Evolutionary conservation across 768 basidiomycete species (phyloP).

Genomic region (Auricularia sp.): DNA sequence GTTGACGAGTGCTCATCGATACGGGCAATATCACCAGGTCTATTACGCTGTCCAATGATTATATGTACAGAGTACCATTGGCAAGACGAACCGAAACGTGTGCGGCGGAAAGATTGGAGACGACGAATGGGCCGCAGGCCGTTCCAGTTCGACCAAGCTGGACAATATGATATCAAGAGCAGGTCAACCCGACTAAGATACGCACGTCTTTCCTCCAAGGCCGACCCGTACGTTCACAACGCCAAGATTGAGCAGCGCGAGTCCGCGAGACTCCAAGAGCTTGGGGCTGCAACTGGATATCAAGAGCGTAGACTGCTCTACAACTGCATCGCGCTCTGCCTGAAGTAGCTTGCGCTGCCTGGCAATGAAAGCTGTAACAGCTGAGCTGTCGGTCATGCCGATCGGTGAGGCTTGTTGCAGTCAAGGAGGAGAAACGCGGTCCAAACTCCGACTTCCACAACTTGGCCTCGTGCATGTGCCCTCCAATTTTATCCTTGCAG

Average conservation of each 20-base stretch:
- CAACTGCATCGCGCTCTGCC: slow-evolving; percentile 74
- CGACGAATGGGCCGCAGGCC: slow-evolving; percentile 70
- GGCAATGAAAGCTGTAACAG: slow-evolving; percentile 38
- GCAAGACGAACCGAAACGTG: slow-evolving; percentile 51
- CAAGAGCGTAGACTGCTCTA: slow-evolving; percentile 66
- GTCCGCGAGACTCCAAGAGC: slow-evolving; percentile 78
- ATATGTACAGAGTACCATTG: background rate
- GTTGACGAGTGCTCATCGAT: slow-evolving; percentile 59
- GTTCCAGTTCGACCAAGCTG: slow-evolving; percentile 79
- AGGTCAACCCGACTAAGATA: slow-evolving; percentile 7
- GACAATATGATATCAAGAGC: slow-evolving; percentile 12
- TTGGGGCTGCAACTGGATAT: slow-evolving; percentile 75
- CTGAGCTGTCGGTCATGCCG: too few species aligned
- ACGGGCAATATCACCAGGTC: slow-evolving; percentile 81
- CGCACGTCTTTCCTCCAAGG: slow-evolving; percentile 85
- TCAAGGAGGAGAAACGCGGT: too few species aligned
- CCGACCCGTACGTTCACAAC: slow-evolving; percentile 68
- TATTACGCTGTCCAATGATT: slow-evolving; percentile 16
- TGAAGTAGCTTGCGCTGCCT: slow-evolving; percentile 57
- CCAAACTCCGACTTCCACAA: too few species aligned
- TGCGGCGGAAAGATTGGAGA: slow-evolving; percentile 72
- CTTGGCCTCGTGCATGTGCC: too few species aligned
- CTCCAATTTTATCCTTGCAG: too few species aligned
- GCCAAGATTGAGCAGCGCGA: slow-evolving; percentile 67
- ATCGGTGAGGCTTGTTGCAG: too few species aligned